Evolutionary conservation across 768 basidiomycete genomes (phyloP).

Genomic region (Agrocybe chaxingu): DNA sequence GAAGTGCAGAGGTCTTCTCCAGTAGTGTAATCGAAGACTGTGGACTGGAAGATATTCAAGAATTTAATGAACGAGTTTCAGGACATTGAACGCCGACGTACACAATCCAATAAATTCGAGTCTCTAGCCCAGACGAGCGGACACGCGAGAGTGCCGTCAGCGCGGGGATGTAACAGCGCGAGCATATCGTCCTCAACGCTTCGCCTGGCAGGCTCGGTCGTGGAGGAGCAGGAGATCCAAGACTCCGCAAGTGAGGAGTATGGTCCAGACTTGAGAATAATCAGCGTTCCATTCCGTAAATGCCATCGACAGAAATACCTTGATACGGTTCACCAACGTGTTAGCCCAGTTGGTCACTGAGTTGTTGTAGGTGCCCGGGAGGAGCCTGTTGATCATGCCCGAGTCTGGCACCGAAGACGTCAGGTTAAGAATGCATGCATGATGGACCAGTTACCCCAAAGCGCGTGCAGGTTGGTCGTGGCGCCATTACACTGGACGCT

Average conservation of each 20-base stretch:
- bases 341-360: constrained; percentile 38
- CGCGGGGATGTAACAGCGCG: constrained; percentile 22
- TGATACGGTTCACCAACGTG: constrained; percentile 37
- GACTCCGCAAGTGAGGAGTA: constrained; percentile 26
- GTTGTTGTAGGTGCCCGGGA: constrained; percentile 28
- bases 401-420: constrained; percentile 25
- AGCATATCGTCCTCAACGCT: constrained; percentile 30
- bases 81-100: constrained; percentile 13
- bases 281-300: too few species aligned
- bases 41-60: constrained; percentile 25
- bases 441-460: constrained; percentile 29
- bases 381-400: constrained; percentile 35
- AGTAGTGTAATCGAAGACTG: constrained; percentile 37
- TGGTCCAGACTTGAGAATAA: constrained; percentile 25
- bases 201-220: constrained; percentile 25
- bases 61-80: neutral
- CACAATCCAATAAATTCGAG: constrained; percentile 43
- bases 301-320: constrained; percentile 18
- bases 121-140: constrained; percentile 48
- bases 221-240: constrained; percentile 40
- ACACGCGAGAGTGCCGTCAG: constrained; percentile 39
- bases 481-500: constrained; percentile 34
- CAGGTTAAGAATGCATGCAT: neutral
- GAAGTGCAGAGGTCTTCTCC: constrained; percentile 45
- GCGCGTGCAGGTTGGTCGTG: constrained; percentile 42